Percentiles rank a stretch among this genome's conserved stretches.
phyloP scores from a whole-genome alignment of 495 filamentous ascomycete species.

The Xylaria longipes region DNA sequence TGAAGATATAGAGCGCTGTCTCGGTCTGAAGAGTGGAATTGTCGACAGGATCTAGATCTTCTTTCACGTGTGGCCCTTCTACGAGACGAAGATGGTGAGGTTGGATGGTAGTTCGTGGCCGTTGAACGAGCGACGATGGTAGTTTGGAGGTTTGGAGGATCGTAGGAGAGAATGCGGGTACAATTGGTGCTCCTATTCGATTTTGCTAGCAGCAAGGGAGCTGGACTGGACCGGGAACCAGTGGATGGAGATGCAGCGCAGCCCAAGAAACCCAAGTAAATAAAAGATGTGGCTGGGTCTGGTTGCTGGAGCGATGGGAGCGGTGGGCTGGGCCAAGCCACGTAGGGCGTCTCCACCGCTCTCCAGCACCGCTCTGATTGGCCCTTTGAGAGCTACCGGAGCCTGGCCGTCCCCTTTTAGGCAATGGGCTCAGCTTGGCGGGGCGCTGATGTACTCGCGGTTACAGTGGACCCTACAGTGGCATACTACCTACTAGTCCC shows the following conservation, averaged over 20 bases:
- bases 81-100: constrained; percentile 29
- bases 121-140: constrained; percentile 24
- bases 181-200: constrained; percentile 37
- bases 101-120: constrained; percentile 26
- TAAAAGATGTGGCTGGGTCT: constrained; percentile 45
- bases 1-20: constrained; percentile 34
- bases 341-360: neutral
- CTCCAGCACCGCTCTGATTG: neutral
- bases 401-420: neutral
- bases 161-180: constrained; percentile 22
- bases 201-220: constrained; percentile 23
- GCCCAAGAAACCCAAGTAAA: constrained; percentile 37
- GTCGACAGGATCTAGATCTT: constrained; percentile 38
- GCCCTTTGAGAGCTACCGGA: neutral
- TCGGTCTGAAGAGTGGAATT: constrained; percentile 28
- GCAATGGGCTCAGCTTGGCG: neutral
- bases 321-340: constrained; percentile 27
- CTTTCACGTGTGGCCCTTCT: constrained; percentile 34
- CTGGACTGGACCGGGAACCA: constrained; percentile 6
- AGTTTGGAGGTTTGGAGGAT: constrained; percentile 24
- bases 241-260: constrained; percentile 13
- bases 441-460: neutral
- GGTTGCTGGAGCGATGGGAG: constrained; percentile 38
- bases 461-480: neutral
- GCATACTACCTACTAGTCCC: neutral